Base-by-base conservation (phyloP, 805 yeast species). In the Ogataea parapolymorpha region DNA sequence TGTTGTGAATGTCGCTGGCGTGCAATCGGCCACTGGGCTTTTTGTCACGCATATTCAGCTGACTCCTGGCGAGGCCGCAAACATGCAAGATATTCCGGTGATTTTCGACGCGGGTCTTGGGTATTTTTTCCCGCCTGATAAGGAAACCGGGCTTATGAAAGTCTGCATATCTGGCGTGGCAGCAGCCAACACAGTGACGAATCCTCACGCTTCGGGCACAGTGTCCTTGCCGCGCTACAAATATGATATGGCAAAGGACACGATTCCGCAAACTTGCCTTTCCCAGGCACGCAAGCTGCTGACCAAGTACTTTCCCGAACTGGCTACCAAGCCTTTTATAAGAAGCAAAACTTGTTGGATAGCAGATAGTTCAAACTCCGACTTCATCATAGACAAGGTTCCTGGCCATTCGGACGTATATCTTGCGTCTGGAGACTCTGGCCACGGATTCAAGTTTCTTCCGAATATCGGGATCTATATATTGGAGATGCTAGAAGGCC, bases 91-190 rank as follows among this genome's bases (percentile, higher is more conserved):
- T 31, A 62, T 69, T 13, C 76, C 78, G 9, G 60, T 73, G 14
- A 59, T 73, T 6, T 72, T 72, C 50, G 68, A 70, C 44, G 61
- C 74, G 2, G 72, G 67, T 28, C 47, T 59, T 48, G 77, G 78
- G 1, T 73, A 71, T 45, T 70, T 69, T 46, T 73, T 73, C 57
- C 75, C 77, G 5, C 79, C 79, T 12, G 77, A 72, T 48, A 52
- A 56, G 9, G 63, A 58, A 2, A 62, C 66, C 0, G 58, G 47
- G 11, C 40, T 59, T 15, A 15, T 67, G 43, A 73, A 73, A 46
- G 56, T 73, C 29, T 72, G 71, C 4, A 46, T 67, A 20, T 63
- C 66, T 3, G 66, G 59, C 33, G 48, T 59, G 11, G 71, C 69
- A 26, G 59, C 67, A 10, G 39, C 46, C n/a, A 43, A 51, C 35